Conservation (phyloP, 2,329 filamentous ascomycete species). For the Aspergillus carbonarius region DNA sequence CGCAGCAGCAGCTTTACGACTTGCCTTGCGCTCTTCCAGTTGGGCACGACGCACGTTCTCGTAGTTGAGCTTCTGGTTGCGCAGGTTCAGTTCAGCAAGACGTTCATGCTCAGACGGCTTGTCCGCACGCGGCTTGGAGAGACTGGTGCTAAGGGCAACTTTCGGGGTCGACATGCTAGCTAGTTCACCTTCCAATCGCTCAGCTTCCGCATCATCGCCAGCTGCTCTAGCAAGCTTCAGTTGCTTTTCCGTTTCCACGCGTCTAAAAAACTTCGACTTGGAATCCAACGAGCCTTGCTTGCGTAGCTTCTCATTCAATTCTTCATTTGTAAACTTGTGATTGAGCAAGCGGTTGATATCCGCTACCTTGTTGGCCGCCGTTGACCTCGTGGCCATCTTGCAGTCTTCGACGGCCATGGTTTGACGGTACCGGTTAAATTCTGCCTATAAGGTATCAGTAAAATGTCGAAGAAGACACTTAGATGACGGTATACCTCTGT, state of each 20-base stretch:
- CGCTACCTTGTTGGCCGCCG: slow-evolving; percentile 68
- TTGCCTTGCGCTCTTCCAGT: slow-evolving; percentile 70
- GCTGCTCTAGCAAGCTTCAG: slow-evolving; percentile 65
- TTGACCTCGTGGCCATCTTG: slow-evolving; percentile 69
- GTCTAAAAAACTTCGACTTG: slow-evolving; percentile 66
- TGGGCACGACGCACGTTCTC: slow-evolving; percentile 90
- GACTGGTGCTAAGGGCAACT: slow-evolving; percentile 64
- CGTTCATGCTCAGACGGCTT: slow-evolving; percentile 72
- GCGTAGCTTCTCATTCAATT: slow-evolving; percentile 75
- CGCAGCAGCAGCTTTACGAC: slow-evolving; percentile 60
- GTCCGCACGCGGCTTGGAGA: slow-evolving; percentile 57
- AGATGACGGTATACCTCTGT: slow-evolving; percentile 63
- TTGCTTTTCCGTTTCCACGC: slow-evolving; percentile 64
- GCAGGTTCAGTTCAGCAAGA: slow-evolving; percentile 76
- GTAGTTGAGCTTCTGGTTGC: slow-evolving; percentile 80
- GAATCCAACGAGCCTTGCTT: slow-evolving; percentile 67
- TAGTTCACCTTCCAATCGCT: slow-evolving; percentile 51
- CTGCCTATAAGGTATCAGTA: slow-evolving; percentile 51
- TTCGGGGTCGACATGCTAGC: slow-evolving; percentile 55
- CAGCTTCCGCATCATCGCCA: slow-evolving; percentile 61
- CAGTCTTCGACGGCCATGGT: slow-evolving; percentile 71
- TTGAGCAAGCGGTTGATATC: slow-evolving; percentile 78
- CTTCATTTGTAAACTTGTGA: slow-evolving; percentile 77
- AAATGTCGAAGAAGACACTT: background rate
- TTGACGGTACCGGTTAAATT: slow-evolving; percentile 78